phyloP scores from a whole-genome alignment of 2,329 filamentous ascomycete species.

The Dactylellina drechsleri region DNA sequence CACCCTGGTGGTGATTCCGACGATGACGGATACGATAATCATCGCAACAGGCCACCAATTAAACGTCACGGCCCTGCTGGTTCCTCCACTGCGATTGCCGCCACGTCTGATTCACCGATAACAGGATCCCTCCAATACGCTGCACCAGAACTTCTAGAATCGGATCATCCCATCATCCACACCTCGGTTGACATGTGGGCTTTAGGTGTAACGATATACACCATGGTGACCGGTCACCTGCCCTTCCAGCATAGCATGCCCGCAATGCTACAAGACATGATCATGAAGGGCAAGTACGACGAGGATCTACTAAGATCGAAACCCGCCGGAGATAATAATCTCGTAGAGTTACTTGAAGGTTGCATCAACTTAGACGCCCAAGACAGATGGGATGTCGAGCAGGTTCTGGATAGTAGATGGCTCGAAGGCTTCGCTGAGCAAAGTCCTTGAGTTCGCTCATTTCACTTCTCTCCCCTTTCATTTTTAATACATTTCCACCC shows the following conservation, averaged over 20 bases:
- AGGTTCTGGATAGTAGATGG: slow-evolving; percentile 69
- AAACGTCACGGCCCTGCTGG: slow-evolving; percentile 68
- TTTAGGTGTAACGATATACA: slow-evolving; percentile 72
- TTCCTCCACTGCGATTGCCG: slow-evolving; percentile 69
- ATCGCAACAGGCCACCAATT: slow-evolving; percentile 64
- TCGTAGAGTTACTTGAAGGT: slow-evolving; percentile 68
- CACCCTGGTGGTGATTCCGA: slow-evolving; percentile 66
- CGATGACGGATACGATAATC: slow-evolving; percentile 65
- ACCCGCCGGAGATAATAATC: slow-evolving; percentile 63
- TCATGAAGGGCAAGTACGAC: slow-evolving; percentile 71
- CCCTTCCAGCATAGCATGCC: slow-evolving; percentile 72
- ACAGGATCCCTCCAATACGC: slow-evolving; percentile 63
- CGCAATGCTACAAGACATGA: slow-evolving; percentile 70
- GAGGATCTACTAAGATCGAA: slow-evolving; percentile 62
- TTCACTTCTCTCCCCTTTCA: slow-evolving; percentile 18
- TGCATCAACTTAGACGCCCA: slow-evolving; percentile 70
- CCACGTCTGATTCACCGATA: slow-evolving; percentile 67
- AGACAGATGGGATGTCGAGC: slow-evolving; percentile 68
- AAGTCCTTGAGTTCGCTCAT: slow-evolving; percentile 42
- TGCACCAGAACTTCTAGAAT: slow-evolving; percentile 63
- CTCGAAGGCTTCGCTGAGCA: slow-evolving; percentile 62
- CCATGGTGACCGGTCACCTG: slow-evolving; percentile 70
- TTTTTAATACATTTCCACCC: slow-evolving; percentile 14
- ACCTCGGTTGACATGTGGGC: slow-evolving; percentile 74
- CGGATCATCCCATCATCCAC: slow-evolving; percentile 59